Evolutionary conservation across 1,139 yeast genomes (phyloP).

Genomic region (Zygoascus hellenicus): DNA sequence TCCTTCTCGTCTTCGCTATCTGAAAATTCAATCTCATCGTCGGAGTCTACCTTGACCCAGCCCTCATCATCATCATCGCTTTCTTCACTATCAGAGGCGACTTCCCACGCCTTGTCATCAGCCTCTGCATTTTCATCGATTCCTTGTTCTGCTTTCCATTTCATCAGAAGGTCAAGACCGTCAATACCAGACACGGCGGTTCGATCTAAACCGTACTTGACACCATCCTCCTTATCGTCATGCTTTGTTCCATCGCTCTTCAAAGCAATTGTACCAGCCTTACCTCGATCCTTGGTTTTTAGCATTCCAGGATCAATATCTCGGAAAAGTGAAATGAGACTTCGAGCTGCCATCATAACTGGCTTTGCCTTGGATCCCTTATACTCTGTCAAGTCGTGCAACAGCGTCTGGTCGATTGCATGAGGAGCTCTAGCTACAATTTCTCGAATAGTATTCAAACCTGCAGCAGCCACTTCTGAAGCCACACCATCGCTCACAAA

Average conservation of each 20-base stretch:
- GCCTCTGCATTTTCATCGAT: conserved; percentile 41
- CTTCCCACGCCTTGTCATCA: conserved; percentile 44
- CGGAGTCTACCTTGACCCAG: conserved; percentile 53
- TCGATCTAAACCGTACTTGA: conserved; percentile 55
- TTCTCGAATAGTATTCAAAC: conserved; percentile 90
- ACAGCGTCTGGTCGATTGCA: conserved; percentile 77
- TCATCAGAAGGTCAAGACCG: conserved; percentile 81
- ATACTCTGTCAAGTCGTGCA: conserved; percentile 86
- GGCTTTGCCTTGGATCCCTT: conserved; percentile 91
- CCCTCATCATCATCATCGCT: conserved; percentile 50
- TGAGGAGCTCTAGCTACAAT: conserved; percentile 88
- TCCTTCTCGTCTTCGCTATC: conserved; percentile 33
- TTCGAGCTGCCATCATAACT: conserved; percentile 89
- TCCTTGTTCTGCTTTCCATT: conserved; percentile 75
- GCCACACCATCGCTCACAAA: conserved; percentile 98
- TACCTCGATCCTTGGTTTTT: conserved; percentile 84
- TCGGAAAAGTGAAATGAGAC: conserved; percentile 79
- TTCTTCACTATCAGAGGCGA: conserved; percentile 49
- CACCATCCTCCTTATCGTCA: conserved; percentile 19
- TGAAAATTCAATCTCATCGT: conserved; percentile 46
- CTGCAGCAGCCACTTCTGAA: conserved; percentile 96
- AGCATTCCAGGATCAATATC: conserved; percentile 97
- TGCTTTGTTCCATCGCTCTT: conserved; percentile 33
- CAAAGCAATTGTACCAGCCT: conserved; percentile 75
- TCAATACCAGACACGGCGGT: conserved; percentile 51